These are phyloP conservation scores for Cladorrhinum samala DNA, from an alignment of 495 filamentous ascomycete species.

Conservation along the genomic window DNA sequence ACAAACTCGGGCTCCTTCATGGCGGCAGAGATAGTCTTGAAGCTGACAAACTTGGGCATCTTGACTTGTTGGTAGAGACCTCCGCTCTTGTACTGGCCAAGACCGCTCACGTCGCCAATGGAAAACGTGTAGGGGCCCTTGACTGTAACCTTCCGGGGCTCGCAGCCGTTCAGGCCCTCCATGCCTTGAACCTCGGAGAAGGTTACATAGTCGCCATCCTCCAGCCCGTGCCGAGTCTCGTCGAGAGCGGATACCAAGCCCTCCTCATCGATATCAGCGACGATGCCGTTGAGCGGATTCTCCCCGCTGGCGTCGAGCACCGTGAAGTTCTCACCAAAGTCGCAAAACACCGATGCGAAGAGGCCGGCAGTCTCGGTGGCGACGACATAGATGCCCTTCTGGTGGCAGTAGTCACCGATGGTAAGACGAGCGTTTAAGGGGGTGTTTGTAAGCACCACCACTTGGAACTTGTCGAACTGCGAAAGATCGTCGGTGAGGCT, in stretches of 20 bases:
- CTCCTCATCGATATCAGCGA: constrained; percentile 80
- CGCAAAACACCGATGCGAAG: constrained; percentile 94
- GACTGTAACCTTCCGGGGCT: constrained; percentile 82
- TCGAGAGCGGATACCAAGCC: constrained; percentile 92
- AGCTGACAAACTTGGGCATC: constrained; percentile 92
- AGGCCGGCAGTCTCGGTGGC: constrained; percentile 84
- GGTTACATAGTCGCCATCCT: constrained; percentile 94
- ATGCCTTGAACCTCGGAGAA: constrained; percentile 92
- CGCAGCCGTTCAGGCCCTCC: constrained; percentile 76
- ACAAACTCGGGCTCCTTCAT: constrained; percentile 82
- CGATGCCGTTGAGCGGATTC: constrained; percentile 77
- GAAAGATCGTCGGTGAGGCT: constrained; percentile 22
- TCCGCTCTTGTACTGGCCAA: constrained; percentile 79
- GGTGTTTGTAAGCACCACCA: constrained; percentile 83
- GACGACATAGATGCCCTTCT: constrained; percentile 84
- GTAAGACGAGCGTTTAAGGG: constrained; percentile 69
- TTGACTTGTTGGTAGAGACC: constrained; percentile 94
- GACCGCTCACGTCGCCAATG: constrained; percentile 84
- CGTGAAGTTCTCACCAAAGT: constrained; percentile 91
- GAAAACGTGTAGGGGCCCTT: constrained; percentile 97
- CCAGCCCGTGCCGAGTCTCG: constrained; percentile 89
- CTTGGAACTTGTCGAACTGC: constrained; percentile 80
- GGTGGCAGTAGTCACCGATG: constrained; percentile 87
- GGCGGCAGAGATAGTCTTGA: constrained; percentile 68
- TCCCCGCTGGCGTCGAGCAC: constrained; percentile 88